phyloP scores from a whole-genome alignment of 371 early-diverging fungal genomes.

The Nematocida sp. region DNA sequence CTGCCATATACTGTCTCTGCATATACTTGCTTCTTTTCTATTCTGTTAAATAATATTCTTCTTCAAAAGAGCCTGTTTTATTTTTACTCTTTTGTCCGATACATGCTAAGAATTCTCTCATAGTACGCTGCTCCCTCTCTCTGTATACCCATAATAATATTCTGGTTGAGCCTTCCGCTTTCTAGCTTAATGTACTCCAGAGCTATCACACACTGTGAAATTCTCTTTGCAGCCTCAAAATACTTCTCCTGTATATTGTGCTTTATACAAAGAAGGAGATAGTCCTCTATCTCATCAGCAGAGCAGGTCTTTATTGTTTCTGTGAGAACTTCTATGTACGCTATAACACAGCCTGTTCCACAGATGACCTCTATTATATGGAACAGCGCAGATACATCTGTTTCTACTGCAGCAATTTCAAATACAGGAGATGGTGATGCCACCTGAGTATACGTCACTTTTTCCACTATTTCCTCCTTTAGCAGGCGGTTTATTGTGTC shows the following conservation, averaged over 20 bases:
- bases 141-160: background rate
- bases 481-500: constrained; percentile 26
- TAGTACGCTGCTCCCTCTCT: constrained; percentile 36
- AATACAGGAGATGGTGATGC: background rate
- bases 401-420: constrained; percentile 6
- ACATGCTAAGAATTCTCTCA: background rate
- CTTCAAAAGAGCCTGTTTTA: background rate
- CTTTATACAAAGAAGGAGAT: background rate
- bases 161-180: background rate
- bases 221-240: constrained; percentile 18
- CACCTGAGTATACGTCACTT: constrained; percentile 8
- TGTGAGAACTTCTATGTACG: constrained; percentile 7
- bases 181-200: constrained; percentile 13
- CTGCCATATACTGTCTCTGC: background rate
- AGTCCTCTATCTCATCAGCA: constrained; percentile 13
- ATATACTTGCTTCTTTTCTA: too few species aligned
- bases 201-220: constrained; percentile 21
- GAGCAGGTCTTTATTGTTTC: background rate
- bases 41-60: too few species aligned
- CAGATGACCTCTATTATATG: background rate
- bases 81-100: background rate
- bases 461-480: constrained; percentile 44
- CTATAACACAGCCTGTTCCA: background rate
- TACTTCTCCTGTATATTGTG: constrained; percentile 14
- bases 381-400: background rate